phyloP scores from a whole-genome alignment of 768 basidiomycete genomes.

The Dacryopinax primogenitus region DNA sequence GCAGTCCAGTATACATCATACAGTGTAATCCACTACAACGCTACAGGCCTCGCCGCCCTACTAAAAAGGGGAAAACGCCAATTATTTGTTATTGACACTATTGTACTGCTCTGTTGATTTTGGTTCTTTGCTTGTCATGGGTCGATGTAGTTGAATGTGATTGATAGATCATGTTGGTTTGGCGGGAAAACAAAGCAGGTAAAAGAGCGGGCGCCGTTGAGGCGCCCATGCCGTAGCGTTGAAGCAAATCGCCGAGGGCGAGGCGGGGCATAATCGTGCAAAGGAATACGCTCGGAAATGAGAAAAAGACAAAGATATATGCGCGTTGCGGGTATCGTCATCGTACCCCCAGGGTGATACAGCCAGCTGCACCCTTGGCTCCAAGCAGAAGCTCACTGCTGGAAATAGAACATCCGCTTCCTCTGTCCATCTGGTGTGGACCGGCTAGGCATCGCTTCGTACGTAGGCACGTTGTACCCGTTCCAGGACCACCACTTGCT shows the following conservation, averaged over 20 bases:
- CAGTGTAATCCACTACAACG: too few relatives aligned
- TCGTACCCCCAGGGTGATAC: background rate
- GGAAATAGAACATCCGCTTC: constrained; percentile 6
- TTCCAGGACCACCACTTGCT: constrained; percentile 6
- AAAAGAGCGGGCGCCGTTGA: background rate
- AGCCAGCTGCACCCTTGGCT: background rate
- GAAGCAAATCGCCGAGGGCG: background rate
- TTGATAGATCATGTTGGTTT: background rate
- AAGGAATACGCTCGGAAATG: background rate
- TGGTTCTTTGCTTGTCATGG: background rate
- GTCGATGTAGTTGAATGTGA: background rate
- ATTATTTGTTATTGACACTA: constrained; percentile 9
- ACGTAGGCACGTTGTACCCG: background rate
- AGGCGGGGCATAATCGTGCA: background rate
- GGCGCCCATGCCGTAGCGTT: background rate
- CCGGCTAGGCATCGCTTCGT: background rate
- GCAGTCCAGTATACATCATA: too few relatives aligned
- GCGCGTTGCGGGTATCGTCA: constrained; percentile 7
- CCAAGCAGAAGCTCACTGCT: background rate
- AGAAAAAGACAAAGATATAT: constrained; percentile 6
- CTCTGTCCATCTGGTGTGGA: background rate
- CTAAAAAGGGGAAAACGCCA: background rate
- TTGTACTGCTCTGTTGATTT: background rate
- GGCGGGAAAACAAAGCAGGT: background rate
- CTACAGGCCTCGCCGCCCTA: too few relatives aligned